phyloP scores from a whole-genome alignment of 1,284 basidiomycete genomes.

The Fistulinella cinereoalba region DNA sequence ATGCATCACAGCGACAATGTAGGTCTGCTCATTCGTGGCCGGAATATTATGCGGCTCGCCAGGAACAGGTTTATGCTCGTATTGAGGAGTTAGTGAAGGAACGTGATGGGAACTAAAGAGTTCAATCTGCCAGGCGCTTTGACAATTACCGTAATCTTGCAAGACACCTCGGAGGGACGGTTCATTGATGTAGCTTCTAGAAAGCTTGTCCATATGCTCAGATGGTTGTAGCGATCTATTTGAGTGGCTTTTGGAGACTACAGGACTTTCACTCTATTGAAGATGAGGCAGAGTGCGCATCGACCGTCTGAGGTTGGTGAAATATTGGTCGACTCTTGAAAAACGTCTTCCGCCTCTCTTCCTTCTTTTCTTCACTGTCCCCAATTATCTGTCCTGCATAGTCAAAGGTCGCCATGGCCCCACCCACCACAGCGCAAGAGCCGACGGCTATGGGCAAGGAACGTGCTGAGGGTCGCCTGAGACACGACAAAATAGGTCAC shows the following conservation, averaged over 20 bases:
- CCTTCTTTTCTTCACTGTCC: slow-evolving; percentile 40
- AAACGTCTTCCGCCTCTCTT: slow-evolving; percentile 67
- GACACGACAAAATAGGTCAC: slow-evolving; percentile 1
- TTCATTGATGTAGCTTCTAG: no score
- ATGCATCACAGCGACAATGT: slow-evolving; percentile 42
- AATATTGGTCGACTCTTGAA: slow-evolving; percentile 55
- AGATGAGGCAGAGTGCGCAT: slow-evolving; percentile 13
- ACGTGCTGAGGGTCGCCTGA: slow-evolving; percentile 50
- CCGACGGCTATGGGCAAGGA: slow-evolving; percentile 84
- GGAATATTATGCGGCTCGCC: slow-evolving; percentile 50
- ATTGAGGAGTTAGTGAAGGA: slow-evolving; percentile 34
- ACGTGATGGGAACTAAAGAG: slow-evolving; percentile 10
- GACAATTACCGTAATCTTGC: no score
- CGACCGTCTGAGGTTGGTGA: slow-evolving; percentile 37
- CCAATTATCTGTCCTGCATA: slow-evolving; percentile 70
- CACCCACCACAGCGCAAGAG: slow-evolving; percentile 78
- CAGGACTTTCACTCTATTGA: slow-evolving; percentile 23
- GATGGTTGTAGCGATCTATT: slow-evolving; percentile 16
- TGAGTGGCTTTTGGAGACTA: slow-evolving; percentile 7
- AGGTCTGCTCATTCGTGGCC: slow-evolving; percentile 50
- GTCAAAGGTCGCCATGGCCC: slow-evolving; percentile 81
- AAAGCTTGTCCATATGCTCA: no score
- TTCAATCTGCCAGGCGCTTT: no score
- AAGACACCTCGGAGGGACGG: no score
- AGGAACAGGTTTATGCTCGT: slow-evolving; percentile 38